These are phyloP conservation scores for Alternaria conjuncta DNA, from an alignment of 2,329 filamentous ascomycete species.

Conservation along the genomic window DNA sequence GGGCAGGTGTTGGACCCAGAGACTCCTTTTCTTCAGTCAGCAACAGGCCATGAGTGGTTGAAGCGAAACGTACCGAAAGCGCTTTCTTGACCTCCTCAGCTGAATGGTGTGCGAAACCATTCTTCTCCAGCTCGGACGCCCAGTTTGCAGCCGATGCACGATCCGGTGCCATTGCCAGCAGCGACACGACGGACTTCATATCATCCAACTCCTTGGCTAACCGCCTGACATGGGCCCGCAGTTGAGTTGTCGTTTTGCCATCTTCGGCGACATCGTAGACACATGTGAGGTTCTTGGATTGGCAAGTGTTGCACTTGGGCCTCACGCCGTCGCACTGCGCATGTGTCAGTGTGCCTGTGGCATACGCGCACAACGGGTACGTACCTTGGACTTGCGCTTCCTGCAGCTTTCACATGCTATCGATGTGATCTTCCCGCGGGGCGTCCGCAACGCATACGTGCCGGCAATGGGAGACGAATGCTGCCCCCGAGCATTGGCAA, in stretches of 20 bases:
- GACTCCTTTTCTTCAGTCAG: slow-evolving; percentile 31
- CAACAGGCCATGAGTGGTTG: not conserved
- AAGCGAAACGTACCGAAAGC: slow-evolving; percentile 36
- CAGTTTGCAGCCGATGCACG: slow-evolving; percentile 43
- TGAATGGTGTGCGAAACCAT: slow-evolving; percentile 47
- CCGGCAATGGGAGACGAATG: slow-evolving; percentile 46
- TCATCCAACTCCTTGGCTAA: slow-evolving; percentile 49
- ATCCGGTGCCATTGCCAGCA: slow-evolving; percentile 44
- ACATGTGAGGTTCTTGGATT: slow-evolving; percentile 46
- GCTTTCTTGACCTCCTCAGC: slow-evolving; percentile 46
- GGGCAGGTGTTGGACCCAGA: slow-evolving; percentile 24
- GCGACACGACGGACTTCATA: slow-evolving; percentile 46
- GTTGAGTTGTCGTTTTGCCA: slow-evolving; percentile 47
- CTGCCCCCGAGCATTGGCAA: slow-evolving; percentile 39
- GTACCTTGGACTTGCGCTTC: slow-evolving; percentile 49
- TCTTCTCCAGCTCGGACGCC: slow-evolving; percentile 47
- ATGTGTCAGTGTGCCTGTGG: slow-evolving; percentile 14
- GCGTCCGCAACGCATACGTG: slow-evolving; percentile 46
- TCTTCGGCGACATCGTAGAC: slow-evolving; percentile 50
- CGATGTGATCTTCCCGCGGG: slow-evolving; percentile 49
- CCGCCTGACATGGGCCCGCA: slow-evolving; percentile 47
- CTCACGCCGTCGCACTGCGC: slow-evolving; percentile 46
- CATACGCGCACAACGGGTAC: not conserved
- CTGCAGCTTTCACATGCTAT: slow-evolving; percentile 50
- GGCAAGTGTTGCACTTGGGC: slow-evolving; percentile 49